Evolutionary conservation across 2,329 filamentous ascomycete genomes (phyloP).

Genomic region (Fragosphaeria purpurea): DNA sequence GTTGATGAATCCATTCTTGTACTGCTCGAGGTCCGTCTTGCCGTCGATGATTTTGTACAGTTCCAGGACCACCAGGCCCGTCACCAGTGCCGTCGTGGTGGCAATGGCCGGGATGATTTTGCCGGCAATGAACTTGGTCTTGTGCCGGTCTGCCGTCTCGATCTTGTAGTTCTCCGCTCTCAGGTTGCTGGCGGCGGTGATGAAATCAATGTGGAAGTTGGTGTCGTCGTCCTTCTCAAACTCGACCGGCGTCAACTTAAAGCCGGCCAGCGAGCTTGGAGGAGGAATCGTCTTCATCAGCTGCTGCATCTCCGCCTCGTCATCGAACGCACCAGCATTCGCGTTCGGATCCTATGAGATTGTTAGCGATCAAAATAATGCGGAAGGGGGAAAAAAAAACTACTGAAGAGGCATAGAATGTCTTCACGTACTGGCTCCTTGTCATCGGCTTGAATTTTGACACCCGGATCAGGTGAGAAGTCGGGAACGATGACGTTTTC

Average conservation of each 20-base stretch:
- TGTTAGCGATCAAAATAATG: too few relatives aligned
- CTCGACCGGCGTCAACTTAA: constrained; percentile 84
- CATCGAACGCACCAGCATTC: constrained; percentile 45
- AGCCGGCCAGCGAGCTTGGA: constrained; percentile 72
- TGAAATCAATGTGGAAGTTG: constrained; percentile 98
- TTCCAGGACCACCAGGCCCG: constrained; percentile 84
- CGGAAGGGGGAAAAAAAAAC: too few relatives aligned
- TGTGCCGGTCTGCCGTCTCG: constrained; percentile 80
- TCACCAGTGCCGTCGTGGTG: constrained; percentile 91
- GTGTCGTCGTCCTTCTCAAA: constrained; percentile 97
- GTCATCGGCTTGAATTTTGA: constrained; percentile 96
- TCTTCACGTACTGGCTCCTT: constrained; percentile 62
- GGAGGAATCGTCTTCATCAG: constrained; percentile 65
- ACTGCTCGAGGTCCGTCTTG: constrained; percentile 94
- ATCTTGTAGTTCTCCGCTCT: constrained; percentile 98
- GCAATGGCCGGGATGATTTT: constrained; percentile 99
- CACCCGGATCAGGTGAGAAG: constrained; percentile 77
- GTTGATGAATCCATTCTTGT: constrained; percentile 99
- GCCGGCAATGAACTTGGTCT: constrained; percentile 98
- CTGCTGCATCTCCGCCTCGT: constrained; percentile 64
- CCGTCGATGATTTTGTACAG: constrained; percentile 94
- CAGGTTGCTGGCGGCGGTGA: constrained; percentile 91
- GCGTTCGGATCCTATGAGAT: constrained; percentile 65
- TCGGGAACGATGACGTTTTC: constrained; percentile 94
- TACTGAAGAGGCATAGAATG: background rate